Evolutionary conservation across 2,329 filamentous ascomycete species (phyloP), one percentile per base, ranked within the genome.

Genomic region (Talaromyces sp.): DNA sequence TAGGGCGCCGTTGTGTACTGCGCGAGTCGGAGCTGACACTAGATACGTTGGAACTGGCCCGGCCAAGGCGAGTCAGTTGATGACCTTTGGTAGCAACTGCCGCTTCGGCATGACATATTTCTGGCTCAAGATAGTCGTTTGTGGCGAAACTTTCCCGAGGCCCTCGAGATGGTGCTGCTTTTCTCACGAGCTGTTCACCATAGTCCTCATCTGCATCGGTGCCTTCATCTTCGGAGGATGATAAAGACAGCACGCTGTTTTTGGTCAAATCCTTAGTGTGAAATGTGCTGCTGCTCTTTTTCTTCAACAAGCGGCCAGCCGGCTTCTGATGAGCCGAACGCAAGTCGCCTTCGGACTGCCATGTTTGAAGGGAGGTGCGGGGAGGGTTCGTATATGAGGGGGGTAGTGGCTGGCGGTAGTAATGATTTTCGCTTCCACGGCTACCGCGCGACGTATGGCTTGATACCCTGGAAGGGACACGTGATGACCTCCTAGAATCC

Each of bases 221-320:
- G 31, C 52, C 64, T 27, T 66, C 61, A 27, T 67, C 62, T 33
- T 82, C 81, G 0, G 81, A 83, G n/a, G 81, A 83, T 3, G 81
- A 83, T 50, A 83, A 76, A 60, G 77, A 80, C 10, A 83, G 77
- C 11, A 83, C 74, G 67, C 81, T 83, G 8, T 78, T 78, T 15
- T 77, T 75, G 50, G 78, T 77, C 27, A 83, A 72, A 66, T 83
- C 79, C 13, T 72, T 72, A 37, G 74, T 74, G 49, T 73, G 74
- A 68, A 81, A 67, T 5, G 74, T 76, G 43, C 71, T 75, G 64
- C 71, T 76, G 67, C 77, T 78, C 57, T 74, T 78, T 67, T 79
- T 79, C 63, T 76, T 78, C 0, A 73, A 74, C 61, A 77, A 39
- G 15, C 37, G 54, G 17, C 56, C 58, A 4, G 41, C 13, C 3